Base-by-base conservation (phyloP, 2,329 filamentous ascomycete genomes). In the Penicillium thymicola region DNA sequence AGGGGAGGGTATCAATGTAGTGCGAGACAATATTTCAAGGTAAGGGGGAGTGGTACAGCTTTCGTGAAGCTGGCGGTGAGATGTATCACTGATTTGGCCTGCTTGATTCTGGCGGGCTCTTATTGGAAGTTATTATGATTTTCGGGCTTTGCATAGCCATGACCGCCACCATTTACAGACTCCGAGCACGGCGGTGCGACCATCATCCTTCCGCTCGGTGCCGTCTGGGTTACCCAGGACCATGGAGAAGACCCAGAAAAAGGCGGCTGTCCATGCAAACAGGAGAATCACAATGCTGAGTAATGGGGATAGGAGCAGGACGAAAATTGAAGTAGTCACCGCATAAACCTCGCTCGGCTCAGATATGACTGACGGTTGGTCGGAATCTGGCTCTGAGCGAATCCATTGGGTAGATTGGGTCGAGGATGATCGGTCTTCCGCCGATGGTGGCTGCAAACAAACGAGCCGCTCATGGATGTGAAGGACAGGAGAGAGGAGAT, bases 141-240 rank as follows among this genome's bases (percentile, higher is more conserved):
- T 69, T 38, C 67, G 65, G 25, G 66, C 71, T 60, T 67, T 74
- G 37, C 62, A 60, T 28, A 87, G 72, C 81, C 82, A 86, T 45
- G 74, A 74, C 65, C 85, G 83, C 85, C 85, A 87, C 79, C 82
- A 85, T 46, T 77, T 76, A 55, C 82, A 73, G 32, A 87, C 79
- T 4, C 79, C 79, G 3, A 87, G 71, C 4, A 86, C 83, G 13
- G 83, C 81, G 23, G 83, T 82, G 51, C 80, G 76, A 13, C 85
- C 85, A 61, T 87, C 85, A 59, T 87, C 85, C 60, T 80, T 79
- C 27, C 81, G 79, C 64, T 83, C 82, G 30, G 79, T 81, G 40
- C 81, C 81, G 53, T 84, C 83, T 30, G 85, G 85, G 69, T 87
- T 85, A 5, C 85, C 85, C 47, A 87, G 73, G 11, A 86, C 81